phyloP scores from a whole-genome alignment of 306 rosid genomes.

The Fagus sylvatica region DNA sequence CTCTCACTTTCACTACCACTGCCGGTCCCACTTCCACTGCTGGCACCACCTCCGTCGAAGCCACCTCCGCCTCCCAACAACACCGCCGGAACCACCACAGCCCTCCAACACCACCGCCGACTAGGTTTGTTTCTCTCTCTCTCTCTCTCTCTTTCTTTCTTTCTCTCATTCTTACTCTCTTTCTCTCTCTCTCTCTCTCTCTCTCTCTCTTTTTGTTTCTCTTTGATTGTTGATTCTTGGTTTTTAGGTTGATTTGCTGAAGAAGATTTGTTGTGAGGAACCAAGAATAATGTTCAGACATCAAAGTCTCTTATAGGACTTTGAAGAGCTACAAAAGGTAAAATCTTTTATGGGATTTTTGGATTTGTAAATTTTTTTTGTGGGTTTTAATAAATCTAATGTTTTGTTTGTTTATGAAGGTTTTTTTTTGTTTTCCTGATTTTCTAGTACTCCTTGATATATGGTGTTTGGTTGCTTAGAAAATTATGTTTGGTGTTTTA shows the following conservation, averaged over 20 bases:
- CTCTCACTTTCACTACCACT: too few species aligned
- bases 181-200: conserved; percentile 25
- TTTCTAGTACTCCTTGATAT: conserved; percentile 24
- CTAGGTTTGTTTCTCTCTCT: neutral
- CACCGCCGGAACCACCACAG: too few species aligned
- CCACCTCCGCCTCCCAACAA: too few species aligned
- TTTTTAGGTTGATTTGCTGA: conserved; percentile 56
- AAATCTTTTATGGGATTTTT: conserved; percentile 4
- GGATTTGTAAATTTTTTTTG: conserved; percentile 15
- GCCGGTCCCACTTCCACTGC: too few species aligned
- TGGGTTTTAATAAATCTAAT: conserved; percentile 48
- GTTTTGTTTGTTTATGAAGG: conserved; percentile 20
- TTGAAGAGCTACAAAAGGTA: conserved; percentile 74
- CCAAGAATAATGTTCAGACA: conserved; percentile 58
- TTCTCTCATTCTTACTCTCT: conserved; percentile 33
- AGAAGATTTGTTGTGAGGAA: conserved; percentile 67
- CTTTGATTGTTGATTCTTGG: conserved; percentile 11
- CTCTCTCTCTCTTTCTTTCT: conserved; percentile 10
- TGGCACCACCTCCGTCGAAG: too few species aligned
- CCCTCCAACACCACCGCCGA: too few species aligned
- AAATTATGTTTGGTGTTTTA: neutral
- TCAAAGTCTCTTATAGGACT: conserved; percentile 81
- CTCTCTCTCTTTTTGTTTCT: neutral
- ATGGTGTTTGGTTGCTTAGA: conserved; percentile 3
- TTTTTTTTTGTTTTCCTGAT: neutral